Conservation (phyloP, 306 rosid genomes). For the Vigna nakashimae region DNA sequence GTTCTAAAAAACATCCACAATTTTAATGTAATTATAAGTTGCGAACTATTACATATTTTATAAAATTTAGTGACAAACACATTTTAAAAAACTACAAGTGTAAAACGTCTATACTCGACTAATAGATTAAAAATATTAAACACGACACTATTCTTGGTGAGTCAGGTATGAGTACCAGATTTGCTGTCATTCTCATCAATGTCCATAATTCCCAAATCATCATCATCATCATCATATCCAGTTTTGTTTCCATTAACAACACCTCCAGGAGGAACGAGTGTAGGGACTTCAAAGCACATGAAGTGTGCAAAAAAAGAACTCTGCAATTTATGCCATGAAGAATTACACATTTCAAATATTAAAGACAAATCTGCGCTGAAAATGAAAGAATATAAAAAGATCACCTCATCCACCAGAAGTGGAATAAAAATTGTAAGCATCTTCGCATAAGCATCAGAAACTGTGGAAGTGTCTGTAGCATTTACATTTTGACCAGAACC, state of each 20-base stretch:
- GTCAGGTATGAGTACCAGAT: conserved; percentile 61
- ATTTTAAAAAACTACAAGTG: too few relatives aligned
- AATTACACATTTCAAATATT: conserved; percentile 43
- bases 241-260: conserved; percentile 77
- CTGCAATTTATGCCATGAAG: conserved; percentile 60
- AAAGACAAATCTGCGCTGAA: conserved; percentile 11
- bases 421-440: conserved; percentile 98
- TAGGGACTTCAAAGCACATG: conserved; percentile 99
- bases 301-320: conserved; percentile 99
- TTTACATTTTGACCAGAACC: conserved; percentile 91
- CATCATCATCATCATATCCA: conserved; percentile 72
- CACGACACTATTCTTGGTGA: background rate
- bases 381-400: conserved; percentile 38
- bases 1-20: too few relatives aligned
- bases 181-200: conserved; percentile 90
- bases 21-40: too few relatives aligned
- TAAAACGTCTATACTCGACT: too few relatives aligned
- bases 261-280: conserved; percentile 95
- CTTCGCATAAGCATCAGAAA: conserved; percentile 97
- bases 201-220: conserved; percentile 98
- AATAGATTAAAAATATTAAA: conserved; percentile 24
- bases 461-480: conserved; percentile 92
- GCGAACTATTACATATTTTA: too few relatives aligned
- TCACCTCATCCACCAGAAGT: conserved; percentile 97
- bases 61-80: too few relatives aligned